These are phyloP conservation scores for Immersiella caudata DNA, from an alignment of 495 filamentous ascomycete genomes.

Conservation along the genomic window DNA sequence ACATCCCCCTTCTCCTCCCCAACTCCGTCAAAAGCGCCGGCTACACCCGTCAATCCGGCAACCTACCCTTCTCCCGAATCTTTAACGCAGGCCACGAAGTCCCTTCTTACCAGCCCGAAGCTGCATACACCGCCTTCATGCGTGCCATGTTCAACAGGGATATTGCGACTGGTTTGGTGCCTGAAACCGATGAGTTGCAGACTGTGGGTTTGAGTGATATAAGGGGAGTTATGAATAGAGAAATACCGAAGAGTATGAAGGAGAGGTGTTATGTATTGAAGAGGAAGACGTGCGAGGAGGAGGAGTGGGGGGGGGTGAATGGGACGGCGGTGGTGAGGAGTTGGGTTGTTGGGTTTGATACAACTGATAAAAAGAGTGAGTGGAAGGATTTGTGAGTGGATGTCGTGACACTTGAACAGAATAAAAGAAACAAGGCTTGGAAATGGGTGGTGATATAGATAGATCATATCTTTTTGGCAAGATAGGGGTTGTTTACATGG, in stretches of 20 bases:
- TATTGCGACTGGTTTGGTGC: neutral
- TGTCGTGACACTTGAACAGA: too few relatives aligned
- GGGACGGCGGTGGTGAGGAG: conserved; percentile 8
- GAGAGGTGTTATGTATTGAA: too few relatives aligned
- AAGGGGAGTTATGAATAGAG: too few relatives aligned
- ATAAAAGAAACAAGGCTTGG: too few relatives aligned
- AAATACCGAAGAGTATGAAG: too few relatives aligned
- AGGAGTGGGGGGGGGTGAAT: conserved; percentile 5
- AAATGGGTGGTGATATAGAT: too few relatives aligned
- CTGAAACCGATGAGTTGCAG: neutral
- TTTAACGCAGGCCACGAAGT: conserved; percentile 10
- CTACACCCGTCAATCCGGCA: neutral
- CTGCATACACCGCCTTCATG: conserved; percentile 1
- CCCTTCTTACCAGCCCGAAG: neutral
- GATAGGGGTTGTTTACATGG: too few relatives aligned
- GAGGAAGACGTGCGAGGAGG: neutral
- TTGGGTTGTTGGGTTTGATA: conserved; percentile 5
- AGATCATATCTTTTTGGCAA: too few relatives aligned
- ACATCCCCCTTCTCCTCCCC: too few relatives aligned
- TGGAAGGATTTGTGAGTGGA: conserved; percentile 3
- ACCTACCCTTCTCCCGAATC: neutral
- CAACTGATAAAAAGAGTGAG: too few relatives aligned
- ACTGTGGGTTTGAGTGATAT: too few relatives aligned
- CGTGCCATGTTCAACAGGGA: neutral
- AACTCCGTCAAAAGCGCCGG: neutral